phyloP scores from a whole-genome alignment of 768 basidiomycete genomes.

The Macrolepiota albuminosa region DNA sequence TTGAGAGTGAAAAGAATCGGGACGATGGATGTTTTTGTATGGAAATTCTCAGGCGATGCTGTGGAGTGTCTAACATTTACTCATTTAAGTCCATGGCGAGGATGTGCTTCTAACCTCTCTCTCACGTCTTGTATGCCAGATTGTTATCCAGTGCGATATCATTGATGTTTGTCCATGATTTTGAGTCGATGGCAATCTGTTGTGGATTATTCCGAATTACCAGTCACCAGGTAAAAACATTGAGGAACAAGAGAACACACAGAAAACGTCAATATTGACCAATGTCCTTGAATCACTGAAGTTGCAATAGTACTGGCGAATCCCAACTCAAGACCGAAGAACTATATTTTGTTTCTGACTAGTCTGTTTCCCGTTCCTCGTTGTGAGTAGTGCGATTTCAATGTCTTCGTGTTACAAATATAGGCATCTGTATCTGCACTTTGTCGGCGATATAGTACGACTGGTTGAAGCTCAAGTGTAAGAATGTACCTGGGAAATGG shows the following conservation, averaged over 20 bases:
- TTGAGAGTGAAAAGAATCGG: neutral
- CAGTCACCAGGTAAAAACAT: neutral
- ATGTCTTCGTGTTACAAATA: neutral
- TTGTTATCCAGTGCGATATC: constrained; percentile 82
- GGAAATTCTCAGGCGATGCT: neutral
- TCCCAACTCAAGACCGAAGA: neutral
- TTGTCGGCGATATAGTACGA: neutral
- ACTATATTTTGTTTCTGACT: neutral
- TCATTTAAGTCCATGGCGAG: neutral
- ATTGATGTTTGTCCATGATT: neutral
- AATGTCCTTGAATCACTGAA: neutral
- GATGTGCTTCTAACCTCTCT: constrained; percentile 40
- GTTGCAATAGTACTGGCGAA: neutral
- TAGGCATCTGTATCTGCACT: neutral
- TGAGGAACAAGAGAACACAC: neutral
- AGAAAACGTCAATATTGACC: neutral
- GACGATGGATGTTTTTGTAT: neutral
- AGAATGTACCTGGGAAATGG: neutral
- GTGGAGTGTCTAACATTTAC: neutral
- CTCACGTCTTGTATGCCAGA: constrained; percentile 81
- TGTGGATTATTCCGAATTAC: neutral
- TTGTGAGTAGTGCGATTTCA: neutral
- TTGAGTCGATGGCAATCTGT: neutral
- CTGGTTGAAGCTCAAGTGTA: neutral
- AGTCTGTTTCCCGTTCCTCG: neutral